Evolutionary conservation across 768 basidiomycete genomes (phyloP).

Genomic region (Boletus sp.): DNA sequence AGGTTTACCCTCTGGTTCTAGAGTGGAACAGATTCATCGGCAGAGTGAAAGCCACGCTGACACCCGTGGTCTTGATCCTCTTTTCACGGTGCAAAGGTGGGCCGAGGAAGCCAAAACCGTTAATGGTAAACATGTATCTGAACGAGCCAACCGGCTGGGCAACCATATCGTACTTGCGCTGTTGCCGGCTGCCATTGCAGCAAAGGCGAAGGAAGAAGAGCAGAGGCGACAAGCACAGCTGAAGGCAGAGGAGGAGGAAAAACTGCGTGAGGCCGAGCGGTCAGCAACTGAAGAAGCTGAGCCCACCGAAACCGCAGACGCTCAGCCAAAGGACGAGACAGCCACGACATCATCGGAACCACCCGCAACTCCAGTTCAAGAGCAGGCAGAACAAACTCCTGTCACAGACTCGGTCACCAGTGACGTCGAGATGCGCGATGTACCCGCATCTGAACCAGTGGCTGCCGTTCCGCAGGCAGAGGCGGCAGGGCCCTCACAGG

Average conservation of each 20-base stretch:
- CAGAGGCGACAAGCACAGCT: constrained; percentile 45
- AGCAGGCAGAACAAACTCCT: constrained; percentile 17
- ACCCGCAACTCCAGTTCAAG: constrained; percentile 7
- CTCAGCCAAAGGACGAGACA: constrained; percentile 14
- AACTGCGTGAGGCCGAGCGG: constrained; percentile 39
- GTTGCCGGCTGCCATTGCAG: constrained; percentile 75
- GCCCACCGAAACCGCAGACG: constrained; percentile 31
- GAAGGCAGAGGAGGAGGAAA: constrained; percentile 48
- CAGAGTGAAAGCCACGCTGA: constrained; percentile 46
- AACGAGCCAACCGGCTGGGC: constrained; percentile 62
- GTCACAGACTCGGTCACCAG: constrained; percentile 32
- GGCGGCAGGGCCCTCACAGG: constrained; percentile 34
- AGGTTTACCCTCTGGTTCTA: constrained; percentile 50
- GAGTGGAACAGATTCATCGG: constrained; percentile 56
- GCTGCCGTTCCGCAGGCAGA: constrained; percentile 17
- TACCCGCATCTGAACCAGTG: constrained; percentile 20
- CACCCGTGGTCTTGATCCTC: constrained; percentile 61
- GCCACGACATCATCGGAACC: constrained; percentile 12
- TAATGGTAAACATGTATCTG: constrained; percentile 69
- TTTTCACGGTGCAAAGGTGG: constrained; percentile 86
- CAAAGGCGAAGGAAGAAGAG: constrained; percentile 44
- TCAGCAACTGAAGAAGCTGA: constrained; percentile 32
- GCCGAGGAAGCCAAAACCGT: constrained; percentile 81
- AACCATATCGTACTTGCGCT: constrained; percentile 74
- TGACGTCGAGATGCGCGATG: constrained; percentile 56